Evolutionary conservation across 1,284 basidiomycete genomes (phyloP), one percentile per base, ranked within the genome.

Genomic region (Trichosporon sp.): DNA sequence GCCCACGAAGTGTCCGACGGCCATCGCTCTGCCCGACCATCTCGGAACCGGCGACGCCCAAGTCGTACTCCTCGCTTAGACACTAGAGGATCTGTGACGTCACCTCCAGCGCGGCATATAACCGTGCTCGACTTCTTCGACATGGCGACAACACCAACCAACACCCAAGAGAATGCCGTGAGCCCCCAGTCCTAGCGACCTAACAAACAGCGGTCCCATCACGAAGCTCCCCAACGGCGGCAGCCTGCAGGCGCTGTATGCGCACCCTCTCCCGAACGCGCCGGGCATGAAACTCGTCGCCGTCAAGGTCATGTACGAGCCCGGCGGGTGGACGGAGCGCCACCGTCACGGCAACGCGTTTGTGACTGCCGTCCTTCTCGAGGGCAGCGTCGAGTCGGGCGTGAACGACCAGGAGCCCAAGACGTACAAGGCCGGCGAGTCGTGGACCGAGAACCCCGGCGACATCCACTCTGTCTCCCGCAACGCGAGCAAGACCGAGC

Each of bases 341-440:
- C 67, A 68, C 29, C 32, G 67, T 2, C 67, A 68, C 53, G 67
- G 67, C 9, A 68, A 68, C 62, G 67, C 67, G 15, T 68, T 68
- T 27, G 67, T 68, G 13, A 32, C 62, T 13, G 47, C 67, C n/a
- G 34, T 35, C 0, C 11, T 68, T 1, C 67, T 68, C 35, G 27
- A 35, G 11, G 67, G 67, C 12, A 23, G 34, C 18, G 51, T 68
- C 4, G 47, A 44, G 63, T 64, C 62, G 11, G 63, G 27, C 1
- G 8, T 68, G 23, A 68, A 68, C 27, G 67, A 68, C 62, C 47
- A 60, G 62, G 47, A n/a, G 51, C 51, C 63, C 32, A 42, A 58
- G 67, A 64, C 62, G 18, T 68, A 29, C 47, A n/a, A 8, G 11
- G 51, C 34, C 1, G 67, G 62, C 35, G 67, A 68, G 15, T 31